phyloP scores from a whole-genome alignment of 495 filamentous ascomycete species.

The Hypoxylon trugodes region DNA sequence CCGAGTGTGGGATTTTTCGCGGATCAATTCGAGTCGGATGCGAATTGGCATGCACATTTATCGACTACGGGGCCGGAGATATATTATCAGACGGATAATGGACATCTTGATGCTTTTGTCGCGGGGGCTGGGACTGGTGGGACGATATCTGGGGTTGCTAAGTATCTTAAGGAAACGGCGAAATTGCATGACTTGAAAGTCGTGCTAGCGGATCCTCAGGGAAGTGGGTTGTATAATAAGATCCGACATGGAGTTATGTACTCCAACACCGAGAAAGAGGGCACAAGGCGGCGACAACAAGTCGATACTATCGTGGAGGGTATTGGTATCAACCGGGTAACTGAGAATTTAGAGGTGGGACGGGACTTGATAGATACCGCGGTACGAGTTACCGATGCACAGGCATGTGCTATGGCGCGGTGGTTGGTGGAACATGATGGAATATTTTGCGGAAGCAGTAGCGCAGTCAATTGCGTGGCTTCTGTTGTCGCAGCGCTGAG shows the following conservation, averaged over 20 bases:
- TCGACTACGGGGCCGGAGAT: slow-evolving; percentile 90
- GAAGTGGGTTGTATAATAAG: slow-evolving; percentile 90
- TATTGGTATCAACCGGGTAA: slow-evolving; percentile 92
- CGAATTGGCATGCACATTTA: slow-evolving; percentile 88
- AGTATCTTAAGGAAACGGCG: slow-evolving; percentile 74
- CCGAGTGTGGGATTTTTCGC: slow-evolving; percentile 82
- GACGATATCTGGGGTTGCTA: slow-evolving; percentile 86
- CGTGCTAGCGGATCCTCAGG: slow-evolving; percentile 92
- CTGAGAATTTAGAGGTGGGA: slow-evolving; percentile 89
- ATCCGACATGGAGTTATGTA: slow-evolving; percentile 97
- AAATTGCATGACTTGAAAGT: slow-evolving; percentile 62
- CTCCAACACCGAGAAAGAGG: slow-evolving; percentile 83
- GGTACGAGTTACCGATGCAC: slow-evolving; percentile 87
- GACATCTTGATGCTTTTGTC: slow-evolving; percentile 85
- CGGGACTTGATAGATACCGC: slow-evolving; percentile 87
- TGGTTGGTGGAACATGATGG: slow-evolving; percentile 97
- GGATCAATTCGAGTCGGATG: slow-evolving; percentile 91
- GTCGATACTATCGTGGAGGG: slow-evolving; percentile 97
- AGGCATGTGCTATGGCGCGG: slow-evolving; percentile 90
- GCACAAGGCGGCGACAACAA: slow-evolving; percentile 85
- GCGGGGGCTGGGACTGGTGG: slow-evolving; percentile 96
- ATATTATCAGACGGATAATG: slow-evolving; percentile 76
- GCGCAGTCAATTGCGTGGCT: slow-evolving; percentile 94
- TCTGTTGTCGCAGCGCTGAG: slow-evolving; percentile 80
- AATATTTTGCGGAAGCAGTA: slow-evolving; percentile 92